Evolutionary conservation across 768 basidiomycete genomes (phyloP).

Genomic region (Termitomyces eurrhizus): DNA sequence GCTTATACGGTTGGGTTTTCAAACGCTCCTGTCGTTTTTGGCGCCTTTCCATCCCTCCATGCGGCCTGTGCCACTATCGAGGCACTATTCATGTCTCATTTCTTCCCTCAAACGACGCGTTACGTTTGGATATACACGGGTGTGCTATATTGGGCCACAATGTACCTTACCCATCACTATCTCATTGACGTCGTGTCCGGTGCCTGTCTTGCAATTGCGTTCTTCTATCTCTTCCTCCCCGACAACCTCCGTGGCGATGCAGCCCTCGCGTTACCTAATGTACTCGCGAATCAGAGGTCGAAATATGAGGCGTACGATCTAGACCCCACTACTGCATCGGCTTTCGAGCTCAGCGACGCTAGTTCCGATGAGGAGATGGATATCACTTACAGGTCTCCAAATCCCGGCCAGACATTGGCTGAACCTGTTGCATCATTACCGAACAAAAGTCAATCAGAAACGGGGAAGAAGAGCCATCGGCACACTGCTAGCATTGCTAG

Average conservation of each 20-base stretch:
- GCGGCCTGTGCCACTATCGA: conserved; percentile 88
- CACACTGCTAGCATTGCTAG: conserved; percentile 87
- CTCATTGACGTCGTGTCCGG: conserved; percentile 97
- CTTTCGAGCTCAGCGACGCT: conserved; percentile 51
- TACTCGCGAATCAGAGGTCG: conserved; percentile 28
- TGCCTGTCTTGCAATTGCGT: conserved; percentile 81
- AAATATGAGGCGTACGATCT: conserved; percentile 82
- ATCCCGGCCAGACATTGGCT: conserved; percentile 32
- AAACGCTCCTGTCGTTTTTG: conserved; percentile 90
- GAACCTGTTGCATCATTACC: conserved; percentile 26
- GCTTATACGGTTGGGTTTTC: conserved; percentile 81
- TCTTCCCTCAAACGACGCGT: conserved; percentile 73
- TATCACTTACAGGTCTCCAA: conserved; percentile 69
- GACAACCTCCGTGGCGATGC: conserved; percentile 63
- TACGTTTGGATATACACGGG: conserved; percentile 82
- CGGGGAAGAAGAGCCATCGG: conserved; percentile 46
- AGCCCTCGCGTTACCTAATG: conserved; percentile 47
- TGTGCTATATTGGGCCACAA: conserved; percentile 94
- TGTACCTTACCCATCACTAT: conserved; percentile 99
- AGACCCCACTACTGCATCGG: conserved; percentile 50
- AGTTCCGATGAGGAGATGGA: conserved; percentile 66
- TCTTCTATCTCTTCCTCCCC: conserved; percentile 88
- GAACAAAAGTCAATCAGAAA: conserved; percentile 20
- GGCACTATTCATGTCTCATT: conserved; percentile 90
- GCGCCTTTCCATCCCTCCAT: conserved; percentile 94